Percentiles rank a stretch among this genome's conserved stretches.
These are phyloP conservation scores for Cutaneotrichosporon curvatum DNA, from an alignment of 1,284 basidiomycete species.

Conservation along the genomic window DNA sequence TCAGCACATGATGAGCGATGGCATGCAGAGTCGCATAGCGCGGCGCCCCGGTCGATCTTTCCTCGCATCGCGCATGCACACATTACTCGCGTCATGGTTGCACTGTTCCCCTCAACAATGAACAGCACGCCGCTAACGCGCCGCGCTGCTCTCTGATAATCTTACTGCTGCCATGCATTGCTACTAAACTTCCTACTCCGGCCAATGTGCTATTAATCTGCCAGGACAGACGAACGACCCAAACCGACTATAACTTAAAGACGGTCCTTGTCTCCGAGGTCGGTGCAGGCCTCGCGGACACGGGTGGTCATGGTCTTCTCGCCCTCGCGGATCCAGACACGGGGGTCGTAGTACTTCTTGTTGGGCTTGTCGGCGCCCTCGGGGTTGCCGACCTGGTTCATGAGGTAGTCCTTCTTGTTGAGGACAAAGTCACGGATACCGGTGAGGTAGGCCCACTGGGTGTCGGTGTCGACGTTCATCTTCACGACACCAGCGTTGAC, in stretches of 20 bases:
- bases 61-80: no score
- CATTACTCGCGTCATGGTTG: no score
- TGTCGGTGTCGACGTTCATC: slow-evolving; percentile 90
- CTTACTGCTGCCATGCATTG: no score
- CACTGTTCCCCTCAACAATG: no score
- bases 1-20: no score
- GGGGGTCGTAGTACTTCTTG: slow-evolving; percentile 93
- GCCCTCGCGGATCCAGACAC: slow-evolving; percentile 97
- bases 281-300: slow-evolving; percentile 84
- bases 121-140: no score
- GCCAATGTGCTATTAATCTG: no score
- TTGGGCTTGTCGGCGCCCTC: slow-evolving; percentile 91
- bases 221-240: no score
- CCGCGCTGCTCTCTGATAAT: no score
- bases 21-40: no score
- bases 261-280: slow-evolving; percentile 69
- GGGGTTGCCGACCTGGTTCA: slow-evolving; percentile 86
- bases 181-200: neutral
- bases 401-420: slow-evolving; percentile 77
- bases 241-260: slow-evolving; percentile 18
- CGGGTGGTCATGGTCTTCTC: slow-evolving; percentile 87
- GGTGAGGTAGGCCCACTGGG: slow-evolving; percentile 63
- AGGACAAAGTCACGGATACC: slow-evolving; percentile 85
- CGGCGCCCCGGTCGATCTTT: no score
- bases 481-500: slow-evolving; percentile 91